A percentile compares a stretch with the other conserved stretches of the same genome.
These are phyloP conservation scores for Xerocomus nothofagi DNA, from an alignment of 1,284 basidiomycete species.

Conservation along the genomic window DNA sequence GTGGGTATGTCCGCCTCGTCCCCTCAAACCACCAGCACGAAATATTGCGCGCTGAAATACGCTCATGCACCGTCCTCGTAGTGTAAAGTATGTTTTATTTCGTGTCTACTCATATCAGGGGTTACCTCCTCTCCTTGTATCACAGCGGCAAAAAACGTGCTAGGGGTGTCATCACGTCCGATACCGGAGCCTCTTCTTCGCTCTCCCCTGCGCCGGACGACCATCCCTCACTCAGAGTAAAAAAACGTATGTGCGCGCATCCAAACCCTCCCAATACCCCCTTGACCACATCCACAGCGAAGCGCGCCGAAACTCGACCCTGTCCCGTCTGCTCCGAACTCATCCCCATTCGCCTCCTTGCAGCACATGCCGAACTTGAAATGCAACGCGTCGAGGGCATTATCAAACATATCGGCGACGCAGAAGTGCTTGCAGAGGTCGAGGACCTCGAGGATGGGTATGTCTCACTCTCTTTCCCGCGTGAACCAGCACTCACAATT, in stretches of 20 bases:
- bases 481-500: slow-evolving; percentile 9
- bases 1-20: too few species aligned
- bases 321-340: slow-evolving; percentile 72
- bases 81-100: slow-evolving; percentile 21
- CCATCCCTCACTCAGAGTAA: slow-evolving; percentile 11
- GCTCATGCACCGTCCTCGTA: slow-evolving; percentile 11
- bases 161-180: slow-evolving; percentile 1
- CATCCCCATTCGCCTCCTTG: slow-evolving; percentile 68
- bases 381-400: slow-evolving; percentile 65
- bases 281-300: slow-evolving; percentile 59
- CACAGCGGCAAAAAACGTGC: slow-evolving; percentile 32
- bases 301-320: slow-evolving; percentile 66
- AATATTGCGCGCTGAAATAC: slow-evolving; percentile 3
- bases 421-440: slow-evolving; percentile 41
- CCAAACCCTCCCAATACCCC: slow-evolving; percentile 38
- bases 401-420: slow-evolving; percentile 57
- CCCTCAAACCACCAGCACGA: too few species aligned
- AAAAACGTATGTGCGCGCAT: slow-evolving; percentile 31
- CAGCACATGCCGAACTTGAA: slow-evolving; percentile 62
- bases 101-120: slow-evolving; percentile 1
- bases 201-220: slow-evolving; percentile 29
- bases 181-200: slow-evolving; percentile 27
- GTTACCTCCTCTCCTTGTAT: not conserved
- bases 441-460: slow-evolving; percentile 50
- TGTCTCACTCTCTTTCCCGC: slow-evolving; percentile 4